Conservation (phyloP, 306 rosid genomes). For the Styphnolobium japonicum region DNA sequence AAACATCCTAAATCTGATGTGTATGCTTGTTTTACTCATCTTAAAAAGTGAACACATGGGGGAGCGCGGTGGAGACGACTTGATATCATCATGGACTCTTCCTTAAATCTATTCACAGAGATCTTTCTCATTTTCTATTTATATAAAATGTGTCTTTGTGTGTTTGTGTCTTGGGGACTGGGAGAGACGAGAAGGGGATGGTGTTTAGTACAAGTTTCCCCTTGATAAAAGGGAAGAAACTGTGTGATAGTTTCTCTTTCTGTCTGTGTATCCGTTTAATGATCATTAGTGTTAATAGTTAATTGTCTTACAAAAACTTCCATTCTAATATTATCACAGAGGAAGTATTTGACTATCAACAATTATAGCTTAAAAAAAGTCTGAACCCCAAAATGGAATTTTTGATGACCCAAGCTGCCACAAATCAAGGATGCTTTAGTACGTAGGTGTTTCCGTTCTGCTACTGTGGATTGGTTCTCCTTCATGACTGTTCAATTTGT, state of each 20-base stretch:
- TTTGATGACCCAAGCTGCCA: not conserved
- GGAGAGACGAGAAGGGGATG: not conserved
- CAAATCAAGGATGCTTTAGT: not conserved
- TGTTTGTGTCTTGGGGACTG: constrained; percentile 12
- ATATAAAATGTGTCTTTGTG: constrained; percentile 6
- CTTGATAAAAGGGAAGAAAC: not conserved
- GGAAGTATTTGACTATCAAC: not conserved
- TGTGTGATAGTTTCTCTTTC: constrained; percentile 4
- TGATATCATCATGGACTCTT: constrained; percentile 9
- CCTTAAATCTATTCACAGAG: constrained; percentile 25
- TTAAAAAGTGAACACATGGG: constrained; percentile 37
- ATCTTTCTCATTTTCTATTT: not conserved
- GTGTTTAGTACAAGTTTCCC: not conserved
- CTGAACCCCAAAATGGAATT: not conserved
- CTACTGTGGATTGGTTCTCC: not conserved
- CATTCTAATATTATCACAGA: not conserved
- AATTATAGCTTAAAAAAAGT: not conserved
- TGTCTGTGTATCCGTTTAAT: constrained; percentile 1
- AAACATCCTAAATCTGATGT: constrained; percentile 76
- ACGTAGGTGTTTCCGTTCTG: not conserved
- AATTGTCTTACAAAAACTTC: not conserved
- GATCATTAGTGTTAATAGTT: constrained; percentile 13
- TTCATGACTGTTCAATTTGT: not conserved
- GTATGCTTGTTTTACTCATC: constrained; percentile 55
- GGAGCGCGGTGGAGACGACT: constrained; percentile 10